Evolutionary conservation across 441 rosid species (phyloP).

Genomic region (Macaranga tanarius): DNA sequence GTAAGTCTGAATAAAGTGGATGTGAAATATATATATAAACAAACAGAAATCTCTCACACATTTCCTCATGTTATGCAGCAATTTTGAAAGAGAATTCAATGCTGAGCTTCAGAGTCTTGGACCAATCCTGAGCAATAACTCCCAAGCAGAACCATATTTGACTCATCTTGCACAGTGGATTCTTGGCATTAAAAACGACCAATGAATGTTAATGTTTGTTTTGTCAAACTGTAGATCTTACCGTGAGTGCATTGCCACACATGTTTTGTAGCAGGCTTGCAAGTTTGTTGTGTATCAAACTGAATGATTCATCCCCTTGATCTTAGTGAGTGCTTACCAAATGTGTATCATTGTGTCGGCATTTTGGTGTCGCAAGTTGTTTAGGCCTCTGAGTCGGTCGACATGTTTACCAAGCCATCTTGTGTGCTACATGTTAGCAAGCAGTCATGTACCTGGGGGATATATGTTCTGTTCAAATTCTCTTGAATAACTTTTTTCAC

Average conservation of each 20-base stretch:
- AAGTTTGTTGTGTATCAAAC: not conserved
- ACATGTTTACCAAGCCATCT: no score
- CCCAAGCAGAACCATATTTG: constrained; percentile 92
- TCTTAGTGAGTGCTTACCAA: not conserved
- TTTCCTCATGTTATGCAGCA: constrained; percentile 42
- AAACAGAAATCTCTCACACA: not conserved
- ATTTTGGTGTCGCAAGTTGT: no score
- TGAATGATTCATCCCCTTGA: not conserved
- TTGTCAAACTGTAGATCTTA: not conserved
- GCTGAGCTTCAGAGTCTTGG: constrained; percentile 85
- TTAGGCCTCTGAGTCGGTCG: no score
- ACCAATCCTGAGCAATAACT: constrained; percentile 72
- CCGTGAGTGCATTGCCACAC: not conserved
- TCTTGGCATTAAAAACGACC: constrained; percentile 67
- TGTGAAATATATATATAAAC: not conserved
- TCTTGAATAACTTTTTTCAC: no score
- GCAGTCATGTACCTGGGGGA: no score
- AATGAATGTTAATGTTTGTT: constrained; percentile 21
- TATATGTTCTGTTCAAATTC: no score
- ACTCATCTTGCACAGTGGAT: constrained; percentile 96
- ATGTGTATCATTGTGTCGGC: not conserved
- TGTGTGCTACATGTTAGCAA: no score
- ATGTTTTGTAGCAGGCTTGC: not conserved
- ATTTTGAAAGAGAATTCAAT: constrained; percentile 83
- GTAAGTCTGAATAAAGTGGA: constrained; percentile 51